Percentiles rank a stretch among this genome's conserved stretches.
These are phyloP conservation scores for Strobilomyces confusus DNA, from an alignment of 768 basidiomycete genomes.

Conservation along the genomic window DNA sequence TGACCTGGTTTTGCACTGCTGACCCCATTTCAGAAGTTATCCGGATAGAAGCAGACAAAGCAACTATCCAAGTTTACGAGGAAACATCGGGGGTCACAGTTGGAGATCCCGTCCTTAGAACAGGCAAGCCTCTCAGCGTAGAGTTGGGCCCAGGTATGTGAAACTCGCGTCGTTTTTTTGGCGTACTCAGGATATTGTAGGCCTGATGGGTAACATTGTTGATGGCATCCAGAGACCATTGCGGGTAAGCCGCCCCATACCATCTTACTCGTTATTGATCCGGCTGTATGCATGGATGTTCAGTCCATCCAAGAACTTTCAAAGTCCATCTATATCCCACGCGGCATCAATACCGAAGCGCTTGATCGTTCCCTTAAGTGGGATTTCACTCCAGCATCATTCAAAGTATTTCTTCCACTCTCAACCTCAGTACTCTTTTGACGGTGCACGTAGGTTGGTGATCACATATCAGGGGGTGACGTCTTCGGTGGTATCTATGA, in stretches of 20 bases:
- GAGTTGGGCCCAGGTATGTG: constrained; percentile 91
- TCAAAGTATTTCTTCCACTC: constrained; percentile 49
- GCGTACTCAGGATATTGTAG: constrained; percentile 37
- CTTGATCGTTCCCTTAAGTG: constrained; percentile 85
- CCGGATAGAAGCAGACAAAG: constrained; percentile 95
- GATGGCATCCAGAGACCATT: constrained; percentile 95
- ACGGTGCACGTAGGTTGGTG: constrained; percentile 63
- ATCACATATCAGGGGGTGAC: constrained; percentile 96
- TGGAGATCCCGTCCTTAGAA: constrained; percentile 95
- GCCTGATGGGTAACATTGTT: constrained; percentile 98
- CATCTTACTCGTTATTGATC: constrained; percentile 3
- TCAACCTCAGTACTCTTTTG: constrained; percentile 6
- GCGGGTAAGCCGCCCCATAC: constrained; percentile 48
- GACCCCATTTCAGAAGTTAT: constrained; percentile 80
- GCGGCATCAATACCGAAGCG: constrained; percentile 96
- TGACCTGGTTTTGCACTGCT: constrained; percentile 3
- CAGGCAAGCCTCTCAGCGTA: constrained; percentile 96
- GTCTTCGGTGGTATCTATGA: constrained; percentile 95
- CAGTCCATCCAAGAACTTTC: constrained; percentile 93
- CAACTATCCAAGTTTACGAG: constrained; percentile 98
- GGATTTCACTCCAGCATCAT: constrained; percentile 88
- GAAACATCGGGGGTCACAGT: constrained; percentile 99
- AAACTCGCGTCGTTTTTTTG: not conserved
- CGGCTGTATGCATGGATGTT: constrained; percentile 6
- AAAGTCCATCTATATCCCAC: constrained; percentile 98